Conservation (phyloP, 208 protist species). For the Trichomonas tenax region DNA sequence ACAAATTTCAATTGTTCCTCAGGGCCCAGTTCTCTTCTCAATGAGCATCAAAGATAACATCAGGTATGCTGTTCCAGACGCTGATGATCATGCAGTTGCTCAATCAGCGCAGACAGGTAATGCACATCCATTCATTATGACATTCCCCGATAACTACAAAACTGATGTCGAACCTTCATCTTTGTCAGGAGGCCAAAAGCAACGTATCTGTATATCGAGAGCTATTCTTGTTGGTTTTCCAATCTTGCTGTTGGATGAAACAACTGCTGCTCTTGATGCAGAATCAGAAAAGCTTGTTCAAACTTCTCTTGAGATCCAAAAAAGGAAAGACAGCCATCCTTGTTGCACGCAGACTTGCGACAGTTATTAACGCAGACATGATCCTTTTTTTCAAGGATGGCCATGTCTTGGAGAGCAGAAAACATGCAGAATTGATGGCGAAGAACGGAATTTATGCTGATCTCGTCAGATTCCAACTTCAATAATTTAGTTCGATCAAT, state of each 20-base stretch:
- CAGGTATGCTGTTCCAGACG: slow-evolving; percentile 29
- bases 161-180: background rate
- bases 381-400: background rate
- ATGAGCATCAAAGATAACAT: slow-evolving; percentile 42
- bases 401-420: background rate
- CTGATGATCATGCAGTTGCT: slow-evolving; percentile 28
- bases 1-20: background rate
- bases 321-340: background rate
- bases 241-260: slow-evolving; percentile 3
- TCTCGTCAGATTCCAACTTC: background rate
- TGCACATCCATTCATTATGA: slow-evolving; percentile 41
- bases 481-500: background rate
- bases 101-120: slow-evolving; percentile 36
- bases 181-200: background rate
- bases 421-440: background rate
- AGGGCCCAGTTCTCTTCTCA: slow-evolving; percentile 45
- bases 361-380: background rate
- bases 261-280: background rate
- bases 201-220: background rate
- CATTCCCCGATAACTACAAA: slow-evolving; percentile 25
- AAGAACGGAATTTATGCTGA: background rate
- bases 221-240: background rate
- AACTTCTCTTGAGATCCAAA: background rate
- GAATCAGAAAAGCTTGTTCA: background rate
- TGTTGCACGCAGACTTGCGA: background rate